Evolutionary conservation across 2,329 filamentous ascomycete species (phyloP).

Genomic region (Colletotrichum phormii): DNA sequence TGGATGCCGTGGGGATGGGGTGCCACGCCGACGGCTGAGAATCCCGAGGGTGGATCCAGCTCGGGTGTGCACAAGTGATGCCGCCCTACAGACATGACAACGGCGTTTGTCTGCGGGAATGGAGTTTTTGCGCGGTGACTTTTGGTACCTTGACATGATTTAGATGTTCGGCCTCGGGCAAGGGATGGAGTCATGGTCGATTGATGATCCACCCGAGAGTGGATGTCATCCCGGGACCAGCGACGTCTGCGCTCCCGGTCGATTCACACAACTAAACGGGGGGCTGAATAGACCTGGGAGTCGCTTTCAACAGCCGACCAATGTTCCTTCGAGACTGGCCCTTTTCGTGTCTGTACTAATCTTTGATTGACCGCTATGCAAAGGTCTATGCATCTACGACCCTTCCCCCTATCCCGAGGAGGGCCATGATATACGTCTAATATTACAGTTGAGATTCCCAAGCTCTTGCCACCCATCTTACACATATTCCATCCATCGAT

Average conservation of each 20-base stretch:
- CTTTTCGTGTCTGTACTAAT: background rate
- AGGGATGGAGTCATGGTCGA: slow-evolving; percentile 26
- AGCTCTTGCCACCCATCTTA: background rate
- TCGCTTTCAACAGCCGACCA: slow-evolving; percentile 20
- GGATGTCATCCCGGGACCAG: slow-evolving; percentile 31
- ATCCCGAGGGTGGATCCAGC: slow-evolving; percentile 45
- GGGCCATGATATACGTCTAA: background rate
- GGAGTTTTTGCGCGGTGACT: slow-evolving; percentile 42
- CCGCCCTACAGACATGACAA: slow-evolving; percentile 1
- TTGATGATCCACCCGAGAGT: background rate
- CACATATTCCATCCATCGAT: background rate
- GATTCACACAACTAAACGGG: background rate
- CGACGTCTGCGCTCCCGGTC: slow-evolving; percentile 23
- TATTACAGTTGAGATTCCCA: slow-evolving; percentile 7
- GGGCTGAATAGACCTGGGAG: slow-evolving; percentile 21
- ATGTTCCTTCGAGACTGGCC: background rate
- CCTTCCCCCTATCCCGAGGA: background rate
- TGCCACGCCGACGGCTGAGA: slow-evolving; percentile 37
- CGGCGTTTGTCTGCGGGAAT: slow-evolving; percentile 4
- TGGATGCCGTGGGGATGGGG: slow-evolving; percentile 64
- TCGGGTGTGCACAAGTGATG: slow-evolving; percentile 51
- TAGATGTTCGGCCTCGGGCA: slow-evolving; percentile 7
- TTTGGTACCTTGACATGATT: slow-evolving; percentile 22
- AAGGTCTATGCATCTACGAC: background rate
- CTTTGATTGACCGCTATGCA: slow-evolving; percentile 5